Conservation (phyloP, 176 grass and related monocot genomes). For the Microstegium vimineum region DNA sequence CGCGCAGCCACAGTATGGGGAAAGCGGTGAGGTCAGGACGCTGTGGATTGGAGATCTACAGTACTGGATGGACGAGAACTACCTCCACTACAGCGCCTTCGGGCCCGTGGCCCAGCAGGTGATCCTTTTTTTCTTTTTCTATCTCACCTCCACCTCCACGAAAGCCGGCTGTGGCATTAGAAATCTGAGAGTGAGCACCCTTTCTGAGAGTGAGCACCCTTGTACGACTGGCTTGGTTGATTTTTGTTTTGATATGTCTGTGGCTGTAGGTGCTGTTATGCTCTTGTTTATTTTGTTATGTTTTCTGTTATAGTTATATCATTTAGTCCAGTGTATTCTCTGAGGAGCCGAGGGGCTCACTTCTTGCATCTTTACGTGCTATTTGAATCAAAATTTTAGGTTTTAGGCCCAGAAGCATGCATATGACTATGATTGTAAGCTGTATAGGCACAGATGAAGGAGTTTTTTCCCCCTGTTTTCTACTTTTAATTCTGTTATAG, state of each 20-base stretch:
- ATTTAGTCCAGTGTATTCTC: neutral
- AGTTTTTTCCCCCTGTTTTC: neutral
- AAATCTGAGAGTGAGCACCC: neutral
- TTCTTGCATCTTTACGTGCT: neutral
- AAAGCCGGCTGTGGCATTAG: neutral
- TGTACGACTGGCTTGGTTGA: neutral
- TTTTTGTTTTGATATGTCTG: neutral
- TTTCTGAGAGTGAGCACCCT: neutral
- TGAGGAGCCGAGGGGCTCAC: neutral
- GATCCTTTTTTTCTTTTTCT: neutral
- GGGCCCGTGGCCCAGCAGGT: conserved; percentile 47
- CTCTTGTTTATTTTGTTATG: neutral
- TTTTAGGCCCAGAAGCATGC: neutral
- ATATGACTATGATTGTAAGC: neutral
- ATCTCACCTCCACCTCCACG: neutral
- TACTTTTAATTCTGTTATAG: neutral
- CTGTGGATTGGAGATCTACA: conserved; percentile 93
- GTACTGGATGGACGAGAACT: conserved; percentile 91
- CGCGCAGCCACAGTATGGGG: conserved; percentile 31
- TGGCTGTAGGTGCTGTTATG: neutral
- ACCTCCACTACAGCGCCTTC: conserved; percentile 50
- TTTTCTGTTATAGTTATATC: neutral
- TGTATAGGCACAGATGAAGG: neutral
- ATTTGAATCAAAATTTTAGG: neutral
- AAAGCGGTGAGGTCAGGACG: conserved; percentile 58